phyloP scores from a whole-genome alignment of 352 stramenopile genomes.

The Pythium coloratum region DNA sequence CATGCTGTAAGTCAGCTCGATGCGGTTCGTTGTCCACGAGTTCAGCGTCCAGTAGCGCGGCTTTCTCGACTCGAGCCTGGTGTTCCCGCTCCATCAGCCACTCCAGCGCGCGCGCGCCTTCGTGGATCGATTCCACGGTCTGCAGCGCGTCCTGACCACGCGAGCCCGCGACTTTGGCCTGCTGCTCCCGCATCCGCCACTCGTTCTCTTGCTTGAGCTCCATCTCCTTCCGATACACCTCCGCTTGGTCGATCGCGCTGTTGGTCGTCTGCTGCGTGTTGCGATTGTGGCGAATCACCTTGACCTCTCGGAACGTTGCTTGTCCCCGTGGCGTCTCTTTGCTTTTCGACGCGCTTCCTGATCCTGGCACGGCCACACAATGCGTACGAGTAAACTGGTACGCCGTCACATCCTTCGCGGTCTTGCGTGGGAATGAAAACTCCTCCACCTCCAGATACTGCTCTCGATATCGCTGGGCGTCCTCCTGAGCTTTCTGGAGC shows the following conservation, averaged over 20 bases:
- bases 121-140: constrained; percentile 30
- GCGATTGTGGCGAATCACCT: constrained; percentile 57
- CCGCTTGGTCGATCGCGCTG: constrained; percentile 44
- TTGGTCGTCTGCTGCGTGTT: constrained; percentile 29
- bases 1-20: background rate
- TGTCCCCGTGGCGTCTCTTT: background rate
- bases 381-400: constrained; percentile 63
- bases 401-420: constrained; percentile 41
- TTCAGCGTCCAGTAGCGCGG: background rate
- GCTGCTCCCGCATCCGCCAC: constrained; percentile 34
- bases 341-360: background rate
- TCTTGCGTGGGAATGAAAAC: constrained; percentile 38
- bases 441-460: constrained; percentile 40
- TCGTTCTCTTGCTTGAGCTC: constrained; percentile 41
- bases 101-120: constrained; percentile 47
- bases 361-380: constrained; percentile 26
- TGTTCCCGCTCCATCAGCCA: constrained; percentile 59
- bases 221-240: constrained; percentile 40
- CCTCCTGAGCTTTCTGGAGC: constrained; percentile 29
- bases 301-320: constrained; percentile 30
- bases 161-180: constrained; percentile 33
- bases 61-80: constrained; percentile 31
- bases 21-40: background rate
- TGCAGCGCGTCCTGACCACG: constrained; percentile 43
- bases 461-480: constrained; percentile 31